Evolutionary conservation across 352 stramenopile species (phyloP).

Genomic region (Albugo laibachii): DNA sequence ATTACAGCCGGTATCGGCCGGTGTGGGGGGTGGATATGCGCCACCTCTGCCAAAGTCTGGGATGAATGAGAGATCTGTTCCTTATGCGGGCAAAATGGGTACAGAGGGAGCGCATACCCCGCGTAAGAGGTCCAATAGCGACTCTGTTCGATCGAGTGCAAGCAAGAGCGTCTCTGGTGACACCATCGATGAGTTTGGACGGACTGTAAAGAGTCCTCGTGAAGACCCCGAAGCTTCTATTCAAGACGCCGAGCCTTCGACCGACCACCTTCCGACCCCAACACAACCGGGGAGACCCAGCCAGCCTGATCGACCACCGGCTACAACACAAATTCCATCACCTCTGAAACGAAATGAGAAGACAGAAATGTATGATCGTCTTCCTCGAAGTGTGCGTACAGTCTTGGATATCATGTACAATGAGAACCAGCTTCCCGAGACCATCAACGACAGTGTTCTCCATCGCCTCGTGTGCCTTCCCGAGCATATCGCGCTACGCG

Average conservation of each 20-base stretch:
- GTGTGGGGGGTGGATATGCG: constrained; percentile 41
- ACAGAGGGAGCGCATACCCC: too few species aligned
- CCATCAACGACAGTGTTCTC: constrained; percentile 60
- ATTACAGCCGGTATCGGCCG: constrained; percentile 25
- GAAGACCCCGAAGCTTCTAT: too few species aligned
- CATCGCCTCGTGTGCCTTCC: constrained; percentile 43
- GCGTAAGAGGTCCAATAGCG: too few species aligned
- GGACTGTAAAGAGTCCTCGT: not conserved
- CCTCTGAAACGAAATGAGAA: constrained; percentile 1
- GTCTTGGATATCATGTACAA: constrained; percentile 33
- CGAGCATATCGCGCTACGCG: constrained; percentile 32
- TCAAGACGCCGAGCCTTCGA: too few species aligned
- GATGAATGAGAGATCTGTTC: constrained; percentile 24
- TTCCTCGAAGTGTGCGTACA: constrained; percentile 21
- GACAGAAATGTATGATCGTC: constrained; percentile 38
- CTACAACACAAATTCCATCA: not conserved
- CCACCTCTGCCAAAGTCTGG: constrained; percentile 32
- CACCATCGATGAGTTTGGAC: not conserved
- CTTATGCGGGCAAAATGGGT: constrained; percentile 9
- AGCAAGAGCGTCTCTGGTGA: not conserved
- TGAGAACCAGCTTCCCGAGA: constrained; percentile 27
- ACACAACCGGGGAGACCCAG: too few species aligned
- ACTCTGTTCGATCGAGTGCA: too few species aligned
- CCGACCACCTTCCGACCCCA: too few species aligned
- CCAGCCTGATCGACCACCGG: constrained; percentile 1